Base-by-base conservation (phyloP, 2,329 filamentous ascomycete genomes). In the Monilinia vaccinii-corymbosi region DNA sequence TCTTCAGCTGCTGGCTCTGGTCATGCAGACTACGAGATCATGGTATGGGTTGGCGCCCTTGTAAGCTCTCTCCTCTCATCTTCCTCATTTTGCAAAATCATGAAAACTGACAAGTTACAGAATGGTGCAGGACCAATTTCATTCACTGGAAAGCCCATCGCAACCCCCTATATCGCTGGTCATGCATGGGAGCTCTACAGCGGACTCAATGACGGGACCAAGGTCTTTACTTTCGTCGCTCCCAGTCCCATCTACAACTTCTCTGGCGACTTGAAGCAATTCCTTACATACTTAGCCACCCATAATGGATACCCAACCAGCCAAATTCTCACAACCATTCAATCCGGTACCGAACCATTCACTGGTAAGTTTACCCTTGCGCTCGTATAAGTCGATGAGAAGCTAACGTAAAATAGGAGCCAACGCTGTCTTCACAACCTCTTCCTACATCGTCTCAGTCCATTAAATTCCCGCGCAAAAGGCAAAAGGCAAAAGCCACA, bases 31-130 rank as follows among this genome's bases (percentile, higher is more conserved):
- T 85, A 82, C 68, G 84, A 87, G 72, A 75, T 87, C 66, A 87
- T 87, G 84, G 77, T 87, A 65, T 87, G 84, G 84, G 73, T 82
- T 31, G 77, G 73, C 4, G 80, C 80, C 34, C 71, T 84, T 23
- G 51, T 55, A 42, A 34, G 51, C 31, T 1, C 11, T n/a, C 21
- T 9, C 18, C 7, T 28, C 10, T 1, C 6, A 23, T 13, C 44
- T 3, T 4, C 1, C 13, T 32, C 5, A 4, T 21, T 32, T 2
- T 53, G n/a, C 4, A 13, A 44, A 10, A 1, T 23, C 18, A 6
- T 8, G 18, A 31, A 55, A 18, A 44, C 38, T 44, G 32, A 55
- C 51, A 9, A 44, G 16, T 55, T 3, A 9, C n/a, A 55, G 48
- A 81, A 79, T 31, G 78, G 79, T 55, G 81, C 80, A 2, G 81